Conservation (phyloP, 2,329 filamentous ascomycete genomes). For the Talaromyces sp. region DNA sequence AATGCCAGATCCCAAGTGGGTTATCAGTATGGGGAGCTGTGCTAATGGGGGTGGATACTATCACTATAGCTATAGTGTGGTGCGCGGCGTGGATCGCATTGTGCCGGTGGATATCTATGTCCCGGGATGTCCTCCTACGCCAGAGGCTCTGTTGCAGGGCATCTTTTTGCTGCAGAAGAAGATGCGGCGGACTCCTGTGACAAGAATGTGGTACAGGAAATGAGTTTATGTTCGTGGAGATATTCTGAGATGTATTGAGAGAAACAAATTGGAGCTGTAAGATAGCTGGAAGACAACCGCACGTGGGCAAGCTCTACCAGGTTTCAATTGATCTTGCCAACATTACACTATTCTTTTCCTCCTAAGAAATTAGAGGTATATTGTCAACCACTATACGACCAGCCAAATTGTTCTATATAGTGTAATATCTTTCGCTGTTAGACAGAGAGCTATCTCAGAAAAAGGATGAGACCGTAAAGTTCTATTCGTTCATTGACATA, state of each 20-base stretch:
- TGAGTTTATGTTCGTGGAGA: conserved; percentile 17
- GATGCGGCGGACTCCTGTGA: conserved; percentile 53
- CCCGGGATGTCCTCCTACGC: conserved; percentile 60
- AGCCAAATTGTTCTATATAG: too few species aligned
- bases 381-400: not conserved
- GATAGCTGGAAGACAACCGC: not conserved
- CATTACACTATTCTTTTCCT: not conserved
- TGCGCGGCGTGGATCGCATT: conserved; percentile 69
- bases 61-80: conserved; percentile 77
- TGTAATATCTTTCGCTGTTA: too few species aligned
- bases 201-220: conserved; percentile 52
- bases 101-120: conserved; percentile 78
- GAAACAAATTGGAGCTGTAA: not conserved
- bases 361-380: not conserved
- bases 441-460: too few species aligned
- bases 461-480: too few species aligned
- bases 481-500: too few species aligned
- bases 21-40: conserved; percentile 78
- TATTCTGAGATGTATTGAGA: not conserved
- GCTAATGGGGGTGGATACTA: conserved; percentile 84
- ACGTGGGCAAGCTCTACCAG: not conserved
- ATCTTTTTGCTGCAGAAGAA: conserved; percentile 74
- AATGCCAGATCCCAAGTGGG: conserved; percentile 89
- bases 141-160: conserved; percentile 51
- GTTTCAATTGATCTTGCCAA: too few species aligned